These are phyloP conservation scores for Cercospora canescens DNA, from an alignment of 2,329 filamentous ascomycete species.

Conservation along the genomic window DNA sequence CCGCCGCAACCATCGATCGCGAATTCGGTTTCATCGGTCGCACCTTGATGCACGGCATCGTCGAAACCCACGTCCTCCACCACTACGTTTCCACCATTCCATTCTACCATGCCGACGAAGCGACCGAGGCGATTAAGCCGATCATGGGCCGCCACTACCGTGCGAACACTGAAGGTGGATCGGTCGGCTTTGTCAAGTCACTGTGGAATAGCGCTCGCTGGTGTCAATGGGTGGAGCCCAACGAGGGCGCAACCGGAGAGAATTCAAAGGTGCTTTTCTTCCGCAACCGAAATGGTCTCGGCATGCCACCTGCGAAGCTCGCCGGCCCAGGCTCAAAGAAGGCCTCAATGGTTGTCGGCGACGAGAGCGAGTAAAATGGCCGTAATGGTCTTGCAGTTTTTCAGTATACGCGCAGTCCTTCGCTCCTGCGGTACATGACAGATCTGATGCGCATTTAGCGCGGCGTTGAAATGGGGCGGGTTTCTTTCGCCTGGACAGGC, in stretches of 20 bases:
- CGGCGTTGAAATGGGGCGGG: constrained; percentile 19
- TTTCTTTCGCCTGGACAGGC: constrained; percentile 2
- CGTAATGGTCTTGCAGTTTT: not conserved
- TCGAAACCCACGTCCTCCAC: constrained; percentile 97
- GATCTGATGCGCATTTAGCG: constrained; percentile 21
- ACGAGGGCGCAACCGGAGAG: constrained; percentile 74
- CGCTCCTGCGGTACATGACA: constrained; percentile 14
- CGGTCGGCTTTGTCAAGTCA: constrained; percentile 78
- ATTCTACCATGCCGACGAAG: constrained; percentile 95
- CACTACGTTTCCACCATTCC: constrained; percentile 96
- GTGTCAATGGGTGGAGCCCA: constrained; percentile 98
- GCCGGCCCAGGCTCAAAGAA: constrained; percentile 14
- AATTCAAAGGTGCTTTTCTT: constrained; percentile 88
- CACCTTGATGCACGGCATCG: constrained; percentile 87
- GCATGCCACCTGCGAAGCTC: constrained; percentile 54
- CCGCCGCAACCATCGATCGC: constrained; percentile 92
- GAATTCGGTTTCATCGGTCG: constrained; percentile 96
- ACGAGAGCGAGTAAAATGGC: constrained; percentile 17
- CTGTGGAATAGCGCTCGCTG: constrained; percentile 77
- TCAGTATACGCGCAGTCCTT: constrained; percentile 19
- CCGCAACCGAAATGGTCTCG: constrained; percentile 89
- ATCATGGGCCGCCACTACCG: constrained; percentile 97
- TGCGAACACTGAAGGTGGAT: constrained; percentile 72
- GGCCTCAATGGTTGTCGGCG: constrained; percentile 20
- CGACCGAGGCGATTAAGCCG: constrained; percentile 87